A percentile compares a stretch with the other conserved stretches of the same genome.
Evolutionary conservation across 75 land plant genomes (phyloP).

Genomic region (Sequoiadendron giganteum): DNA sequence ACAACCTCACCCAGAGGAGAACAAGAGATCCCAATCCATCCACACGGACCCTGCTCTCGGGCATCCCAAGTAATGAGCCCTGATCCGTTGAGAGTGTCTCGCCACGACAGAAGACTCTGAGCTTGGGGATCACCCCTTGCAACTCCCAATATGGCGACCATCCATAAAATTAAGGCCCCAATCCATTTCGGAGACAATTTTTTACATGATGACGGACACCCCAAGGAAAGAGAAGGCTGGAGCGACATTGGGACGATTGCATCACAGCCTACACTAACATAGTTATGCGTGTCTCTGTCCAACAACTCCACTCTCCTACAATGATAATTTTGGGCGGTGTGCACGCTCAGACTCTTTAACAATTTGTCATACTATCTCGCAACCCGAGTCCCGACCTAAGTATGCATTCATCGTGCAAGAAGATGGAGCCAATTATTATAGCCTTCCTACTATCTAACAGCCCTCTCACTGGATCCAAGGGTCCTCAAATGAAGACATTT

Average conservation of each 20-base stretch:
- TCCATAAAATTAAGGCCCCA: not conserved
- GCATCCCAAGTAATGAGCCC: constrained; percentile 31
- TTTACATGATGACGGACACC: constrained; percentile 1
- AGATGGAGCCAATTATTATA: not conserved
- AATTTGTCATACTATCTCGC: too few species aligned
- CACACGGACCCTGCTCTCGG: constrained; percentile 31
- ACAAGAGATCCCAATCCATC: constrained; percentile 64
- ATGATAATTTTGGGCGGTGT: not conserved
- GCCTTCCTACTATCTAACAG: not conserved
- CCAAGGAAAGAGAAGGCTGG: constrained; percentile 6
- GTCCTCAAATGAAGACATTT: not conserved
- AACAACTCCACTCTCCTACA: not conserved
- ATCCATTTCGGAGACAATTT: not conserved
- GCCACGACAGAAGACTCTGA: constrained; percentile 51
- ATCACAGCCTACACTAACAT: constrained; percentile 3
- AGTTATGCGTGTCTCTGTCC: not conserved
- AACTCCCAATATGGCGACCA: not conserved
- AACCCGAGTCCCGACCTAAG: too few species aligned
- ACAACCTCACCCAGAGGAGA: constrained; percentile 22
- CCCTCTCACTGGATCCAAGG: not conserved
- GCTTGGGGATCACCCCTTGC: constrained; percentile 41
- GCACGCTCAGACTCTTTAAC: not conserved
- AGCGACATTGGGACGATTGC: constrained; percentile 10
- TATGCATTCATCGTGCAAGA: not conserved
- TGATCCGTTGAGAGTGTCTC: constrained; percentile 26